Base-by-base conservation (phyloP, 495 filamentous ascomycete genomes). In the Glutinoglossum americanum region DNA sequence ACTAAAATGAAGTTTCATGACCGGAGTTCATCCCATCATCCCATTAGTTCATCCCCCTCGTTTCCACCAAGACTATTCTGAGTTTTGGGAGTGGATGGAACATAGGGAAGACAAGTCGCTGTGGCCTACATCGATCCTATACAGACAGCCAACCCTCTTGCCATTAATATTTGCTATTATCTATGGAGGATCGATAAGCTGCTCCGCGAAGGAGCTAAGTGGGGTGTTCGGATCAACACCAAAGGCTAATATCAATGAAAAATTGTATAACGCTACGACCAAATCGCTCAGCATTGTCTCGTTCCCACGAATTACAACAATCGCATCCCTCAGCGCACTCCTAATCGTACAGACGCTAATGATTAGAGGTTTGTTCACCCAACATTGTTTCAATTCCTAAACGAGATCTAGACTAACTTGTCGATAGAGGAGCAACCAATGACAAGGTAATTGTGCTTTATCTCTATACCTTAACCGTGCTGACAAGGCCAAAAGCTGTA, bases 41-140 rank as follows among this genome's bases (percentile, higher is more conserved):
- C 53, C 53, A 55, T 19, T 55, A 21, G 19, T 55, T 55, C 53
- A 55, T 28, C 53, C 53, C 15, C 53, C 53, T n/a, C 30, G 35
- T 8, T 55, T 33, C 23, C 17, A 35, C 15, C 10, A 32, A 19
- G 53, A 55, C 28, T 55, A 55, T 33, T 21, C 19, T 19, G 53
- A 55, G 19, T 55, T 55, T 19, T 55, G 53, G 53, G 35, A 55
- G 19, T 55, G 53, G 53, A 35, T 55, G 30, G 53, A 55, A 49
- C n/a, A 25, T 3, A 49, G 6, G 8, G n/a, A 27, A 49, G 25
- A 49, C 47, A 8, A 49, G 10, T 27, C 25, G 23, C 53, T 35
- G 7, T 33, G 35, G 6, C 26, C 28, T 28, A 28, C n/a, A 11
- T 55, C 53, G 27, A 41, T 55, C 19, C n/a, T 41, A n/a, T 8